These are phyloP conservation scores for Candida loeiensis DNA, from an alignment of 805 yeast genomes.

Conservation along the genomic window DNA sequence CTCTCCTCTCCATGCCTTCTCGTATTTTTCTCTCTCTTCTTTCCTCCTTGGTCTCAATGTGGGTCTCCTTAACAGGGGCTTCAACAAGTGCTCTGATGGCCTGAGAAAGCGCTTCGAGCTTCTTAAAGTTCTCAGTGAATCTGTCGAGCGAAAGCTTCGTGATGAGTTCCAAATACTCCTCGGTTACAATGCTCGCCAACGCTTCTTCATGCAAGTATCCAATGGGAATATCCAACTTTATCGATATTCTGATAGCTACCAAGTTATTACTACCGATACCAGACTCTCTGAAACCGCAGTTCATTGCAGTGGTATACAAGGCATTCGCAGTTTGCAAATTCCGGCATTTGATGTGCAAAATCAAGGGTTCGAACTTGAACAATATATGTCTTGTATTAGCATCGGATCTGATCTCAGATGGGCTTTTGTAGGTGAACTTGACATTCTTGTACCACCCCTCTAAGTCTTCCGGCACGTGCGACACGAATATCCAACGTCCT, in stretches of 20 bases:
- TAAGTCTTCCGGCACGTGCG: constrained; percentile 56
- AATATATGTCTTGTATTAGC: constrained; percentile 51
- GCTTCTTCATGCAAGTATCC: constrained; percentile 45
- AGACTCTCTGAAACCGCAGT: constrained; percentile 81
- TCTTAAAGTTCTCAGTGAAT: constrained; percentile 61
- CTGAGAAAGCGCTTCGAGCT: constrained; percentile 46
- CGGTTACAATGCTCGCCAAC: constrained; percentile 45
- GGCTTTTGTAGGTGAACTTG: constrained; percentile 16
- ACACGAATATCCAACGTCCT: constrained; percentile 79
- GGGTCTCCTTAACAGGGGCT: constrained; percentile 1
- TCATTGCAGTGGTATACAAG: constrained; percentile 69
- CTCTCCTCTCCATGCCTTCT: constrained; percentile 47
- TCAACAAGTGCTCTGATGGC: constrained; percentile 36
- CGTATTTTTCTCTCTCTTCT: constrained; percentile 49
- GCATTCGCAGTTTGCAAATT: constrained; percentile 53
- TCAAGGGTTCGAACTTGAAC: constrained; percentile 82
- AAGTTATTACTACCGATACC: constrained; percentile 78
- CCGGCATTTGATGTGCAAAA: constrained; percentile 78
- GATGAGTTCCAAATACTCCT: constrained; percentile 48
- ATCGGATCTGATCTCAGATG: constrained; percentile 6
- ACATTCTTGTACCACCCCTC: constrained; percentile 45
- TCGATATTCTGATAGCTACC: constrained; percentile 75
- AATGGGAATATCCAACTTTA: constrained; percentile 73
- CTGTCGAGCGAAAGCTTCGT: constrained; percentile 57
- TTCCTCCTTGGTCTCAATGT: constrained; percentile 53